Evolutionary conservation across 352 stramenopile genomes (phyloP), one percentile per base, ranked within the genome.

Genomic region (Phytopythium helicoides): DNA sequence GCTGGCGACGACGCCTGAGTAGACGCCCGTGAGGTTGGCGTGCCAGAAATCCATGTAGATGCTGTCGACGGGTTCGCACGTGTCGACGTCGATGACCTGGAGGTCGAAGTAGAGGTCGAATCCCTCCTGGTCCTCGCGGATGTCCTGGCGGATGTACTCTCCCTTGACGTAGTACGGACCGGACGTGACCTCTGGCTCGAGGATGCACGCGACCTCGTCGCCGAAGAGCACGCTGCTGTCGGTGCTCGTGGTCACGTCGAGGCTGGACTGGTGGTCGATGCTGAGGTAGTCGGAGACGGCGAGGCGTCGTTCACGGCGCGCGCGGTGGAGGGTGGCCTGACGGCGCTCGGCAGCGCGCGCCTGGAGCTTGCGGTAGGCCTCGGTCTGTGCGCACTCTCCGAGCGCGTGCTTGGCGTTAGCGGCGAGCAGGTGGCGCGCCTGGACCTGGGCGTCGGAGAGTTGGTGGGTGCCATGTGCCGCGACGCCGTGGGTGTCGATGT

Each of bases 41-140:
- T 69, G 61, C 61, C 61, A 68, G n/a, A 65, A 36, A 26, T 68
- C 56, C 4, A 68, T 26, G 44, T 64, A 61, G 55, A 68, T 54
- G 19, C 60, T 15, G 16, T 49, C 31, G 16, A 69, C 52, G 0
- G 61, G 52, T 11, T 62, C 19, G 15, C 56, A 69, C 10, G 47
- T 65, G 34, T 52, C 56, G 3, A 68, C 47, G 23, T 65, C 51
- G 35, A 68, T 55, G 25, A 68, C 50, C 40, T 69, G 61, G 1
- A 69, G 33, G 25, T 64, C 52, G 19, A 62, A 47, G 42, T 59
- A 65, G 51, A 69, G 56, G 9, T 25, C 33, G 18, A 69, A 33
- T 14, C 61, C 51, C 3, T 37, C 22, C 36, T 69, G 52, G 19
- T 28, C 18, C 33, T 69, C 56, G 4, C 47, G 41, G 56, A 69